Base-by-base conservation (phyloP, 495 filamentous ascomycete genomes). In the Xylaria telfairii region DNA sequence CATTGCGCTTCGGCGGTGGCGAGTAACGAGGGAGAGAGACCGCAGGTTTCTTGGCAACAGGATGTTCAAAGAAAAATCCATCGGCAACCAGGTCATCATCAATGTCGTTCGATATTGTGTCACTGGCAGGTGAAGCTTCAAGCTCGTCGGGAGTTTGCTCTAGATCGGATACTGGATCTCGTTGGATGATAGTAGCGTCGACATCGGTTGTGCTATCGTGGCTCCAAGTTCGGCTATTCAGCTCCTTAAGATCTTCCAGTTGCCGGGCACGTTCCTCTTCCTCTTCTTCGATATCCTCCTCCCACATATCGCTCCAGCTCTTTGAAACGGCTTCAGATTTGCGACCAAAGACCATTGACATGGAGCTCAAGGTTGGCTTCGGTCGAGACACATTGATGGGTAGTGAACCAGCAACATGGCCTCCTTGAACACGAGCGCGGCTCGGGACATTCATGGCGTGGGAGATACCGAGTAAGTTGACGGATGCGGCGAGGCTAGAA, bases 271-370 rank as follows among this genome's bases (percentile, higher is more conserved):
- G 83, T 78, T 92, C 87, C 21, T 87, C 86, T 57, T 87, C 81
- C 62, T 83, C 81, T 73, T 96, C 91, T 73, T 92, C 90, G 34
- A 85, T 87, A 65, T 97, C 94, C 79, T 97, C 94, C 67, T 97
- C 94, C 91, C 92, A 98, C 73, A 98, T 85, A 81, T 98, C 94
- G 74, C 93, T 96, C 94, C 94, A 98, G 85, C 94, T 98, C 89
- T 98, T 97, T 34, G 94, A 96, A 13, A 94, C 92, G 24, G 87
- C 82, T 4, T 91, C 88, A 72, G 87, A 87, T 77, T 92, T 89
- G 77, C 89, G 90, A 32, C 92, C 92, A 77, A 96, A 95, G 26
- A 95, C 87, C 72, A 90, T 86, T 4, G 92, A 89, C 83, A 96
- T 87, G 7, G 74, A 67, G 47, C 65, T 73, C 15, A 76, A 47